Conservation (phyloP, 2,329 filamentous ascomycete genomes). For the Cryoendolithus antarcticus region DNA sequence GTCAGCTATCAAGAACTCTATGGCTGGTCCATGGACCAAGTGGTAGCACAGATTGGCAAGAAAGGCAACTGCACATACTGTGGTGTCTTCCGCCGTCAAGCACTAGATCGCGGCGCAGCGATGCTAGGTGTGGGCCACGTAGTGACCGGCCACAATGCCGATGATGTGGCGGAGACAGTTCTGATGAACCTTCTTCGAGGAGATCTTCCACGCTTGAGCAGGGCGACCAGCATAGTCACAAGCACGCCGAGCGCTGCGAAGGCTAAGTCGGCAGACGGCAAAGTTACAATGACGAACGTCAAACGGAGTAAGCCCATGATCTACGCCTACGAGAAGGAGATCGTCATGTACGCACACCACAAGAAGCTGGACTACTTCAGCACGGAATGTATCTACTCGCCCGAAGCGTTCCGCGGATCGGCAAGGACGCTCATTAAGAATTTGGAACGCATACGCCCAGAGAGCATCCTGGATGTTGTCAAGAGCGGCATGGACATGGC, state of each 20-base stretch:
- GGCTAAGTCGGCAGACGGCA: constrained; percentile 7
- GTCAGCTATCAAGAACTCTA: constrained; percentile 90
- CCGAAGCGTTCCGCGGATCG: constrained; percentile 89
- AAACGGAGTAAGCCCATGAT: constrained; percentile 94
- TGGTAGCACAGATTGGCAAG: constrained; percentile 90
- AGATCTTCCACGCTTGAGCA: constrained; percentile 72
- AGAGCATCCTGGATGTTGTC: constrained; percentile 89
- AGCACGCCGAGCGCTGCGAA: constrained; percentile 32
- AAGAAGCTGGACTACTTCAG: constrained; percentile 96
- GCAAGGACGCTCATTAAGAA: constrained; percentile 90
- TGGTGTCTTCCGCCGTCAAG: constrained; percentile 88
- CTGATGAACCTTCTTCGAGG: constrained; percentile 93
- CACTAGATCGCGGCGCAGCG: constrained; percentile 81
- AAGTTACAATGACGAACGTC: constrained; percentile 61
- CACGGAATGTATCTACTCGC: constrained; percentile 96
- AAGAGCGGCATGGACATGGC: constrained; percentile 95
- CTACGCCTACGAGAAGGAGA: constrained; percentile 98
- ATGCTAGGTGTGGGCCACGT: constrained; percentile 82
- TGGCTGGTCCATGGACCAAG: constrained; percentile 98
- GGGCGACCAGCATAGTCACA: constrained; percentile 82
- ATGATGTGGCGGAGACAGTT: constrained; percentile 93
- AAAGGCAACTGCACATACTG: constrained; percentile 99
- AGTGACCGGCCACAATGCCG: constrained; percentile 93
- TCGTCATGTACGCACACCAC: constrained; percentile 93
- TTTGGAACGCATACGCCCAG: constrained; percentile 81